Conservation (phyloP, 106 monocot species). For the Phalaenopsis equestris region DNA sequence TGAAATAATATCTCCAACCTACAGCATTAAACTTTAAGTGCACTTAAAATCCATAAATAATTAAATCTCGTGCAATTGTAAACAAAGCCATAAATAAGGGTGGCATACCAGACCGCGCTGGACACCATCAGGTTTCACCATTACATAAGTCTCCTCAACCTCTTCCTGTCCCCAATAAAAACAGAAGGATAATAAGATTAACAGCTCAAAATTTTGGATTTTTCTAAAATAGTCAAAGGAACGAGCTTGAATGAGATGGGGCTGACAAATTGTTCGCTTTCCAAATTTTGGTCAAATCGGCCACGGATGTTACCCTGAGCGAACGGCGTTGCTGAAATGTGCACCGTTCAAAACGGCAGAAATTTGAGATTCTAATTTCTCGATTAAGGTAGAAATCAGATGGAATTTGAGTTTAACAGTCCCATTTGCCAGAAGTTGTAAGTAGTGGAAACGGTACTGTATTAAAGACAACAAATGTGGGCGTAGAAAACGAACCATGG, state of each 20-base stretch:
- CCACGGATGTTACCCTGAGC: neutral
- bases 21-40: neutral
- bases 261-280: neutral
- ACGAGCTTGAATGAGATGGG: neutral
- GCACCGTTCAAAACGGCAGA: neutral
- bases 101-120: conserved; percentile 69
- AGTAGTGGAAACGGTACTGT: neutral
- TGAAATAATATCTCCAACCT: conserved; percentile 98
- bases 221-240: neutral
- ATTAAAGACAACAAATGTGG: neutral
- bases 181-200: neutral
- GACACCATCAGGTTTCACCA: conserved; percentile 90
- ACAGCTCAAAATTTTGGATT: neutral
- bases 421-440: neutral
- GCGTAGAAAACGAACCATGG: conserved; percentile 3
- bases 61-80: neutral
- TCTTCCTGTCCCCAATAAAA: conserved; percentile 26
- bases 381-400: neutral
- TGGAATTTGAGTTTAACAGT: neutral
- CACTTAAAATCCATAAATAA: conserved; percentile 1
- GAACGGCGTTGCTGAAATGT: neutral
- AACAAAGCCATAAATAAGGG: neutral
- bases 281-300: neutral
- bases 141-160: conserved; percentile 69
- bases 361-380: neutral